Base-by-base conservation (phyloP, 108 stramenopile species). In the Seminavis robusta region DNA sequence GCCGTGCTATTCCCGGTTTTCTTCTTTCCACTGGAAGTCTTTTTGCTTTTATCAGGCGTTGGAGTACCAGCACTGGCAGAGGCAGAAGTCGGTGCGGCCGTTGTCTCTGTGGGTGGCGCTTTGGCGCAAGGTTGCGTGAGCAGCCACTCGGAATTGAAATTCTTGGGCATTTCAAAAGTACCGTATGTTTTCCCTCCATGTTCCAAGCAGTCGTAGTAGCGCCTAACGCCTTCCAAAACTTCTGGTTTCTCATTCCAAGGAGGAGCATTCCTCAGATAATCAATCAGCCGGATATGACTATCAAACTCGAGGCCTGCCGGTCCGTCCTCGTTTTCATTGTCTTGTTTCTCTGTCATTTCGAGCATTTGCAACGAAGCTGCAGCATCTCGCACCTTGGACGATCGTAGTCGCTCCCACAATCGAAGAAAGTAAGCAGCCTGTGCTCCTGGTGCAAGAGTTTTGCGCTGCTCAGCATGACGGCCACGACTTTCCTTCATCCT, bases 141-240 rank as follows among this genome's bases (percentile, higher is more conserved):
- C 4, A 79, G 27, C 71, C 71, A 79, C 50, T 72, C 77, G 7
- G 77, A 68, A 44, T 63, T 61, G 37, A 65, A 73, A 31, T 76
- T 41, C 40, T 42, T 19, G 2, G 63, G 63, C 59, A 58, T 63
- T 24, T 36, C 57, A 13, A 25, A 17, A 23, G 77, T 73, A 24
- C 50, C 23, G 47, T 37, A 57, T 13, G 69, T 52, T 3, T 44
- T 47, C n/a, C 71, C 66, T 32, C 77, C 77, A 31, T 59, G 66
- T 6, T 64, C 49, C 20, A 79, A 38, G 39, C 67, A 65, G 25
- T 40, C 63, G 49, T 79, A 79, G 26, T 79, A 79, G 21, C 47
- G 54, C 4, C 52, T 33, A 0, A 79, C 19, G 19, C 63, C 63
- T 13, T 56, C 53, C 25, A 20, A n/a, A 6, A 78, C 16, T 15